Conservation (phyloP, 345 rosid species). For the Lenwebbia sp. region DNA sequence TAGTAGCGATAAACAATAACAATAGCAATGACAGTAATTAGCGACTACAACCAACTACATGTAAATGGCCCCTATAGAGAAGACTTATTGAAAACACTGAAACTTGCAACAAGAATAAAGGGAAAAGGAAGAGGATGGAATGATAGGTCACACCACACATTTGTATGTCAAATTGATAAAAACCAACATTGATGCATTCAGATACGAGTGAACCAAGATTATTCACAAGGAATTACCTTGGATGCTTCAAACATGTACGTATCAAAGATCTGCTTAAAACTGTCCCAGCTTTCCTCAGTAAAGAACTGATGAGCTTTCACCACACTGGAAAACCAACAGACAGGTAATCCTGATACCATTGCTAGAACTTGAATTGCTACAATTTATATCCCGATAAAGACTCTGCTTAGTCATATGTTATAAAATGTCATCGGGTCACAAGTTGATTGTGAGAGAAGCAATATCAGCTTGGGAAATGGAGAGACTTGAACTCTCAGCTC, state of each 20-base stretch:
- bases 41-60: background rate
- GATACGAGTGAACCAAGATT: background rate
- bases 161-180: background rate
- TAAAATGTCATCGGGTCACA: background rate
- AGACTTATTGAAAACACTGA: background rate
- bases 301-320: constrained; percentile 93
- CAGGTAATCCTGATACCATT: background rate
- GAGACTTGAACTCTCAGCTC: constrained; percentile 91
- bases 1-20: background rate
- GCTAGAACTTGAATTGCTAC: background rate
- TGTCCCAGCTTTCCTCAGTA: constrained; percentile 78
- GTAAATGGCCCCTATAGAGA: background rate
- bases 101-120: background rate
- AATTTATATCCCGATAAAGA: constrained; percentile 23
- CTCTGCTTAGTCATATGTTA: background rate
- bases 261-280: constrained; percentile 74
- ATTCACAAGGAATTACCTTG: constrained; percentile 38
- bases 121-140: background rate
- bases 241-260: constrained; percentile 84
- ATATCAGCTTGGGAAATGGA: constrained; percentile 14
- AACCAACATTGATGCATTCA: background rate
- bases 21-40: background rate
- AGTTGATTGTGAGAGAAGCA: background rate
- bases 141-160: background rate
- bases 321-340: constrained; percentile 52